Evolutionary conservation across 2,329 filamentous ascomycete species (phyloP).

Genomic region (Calonectria hawksworthii): DNA sequence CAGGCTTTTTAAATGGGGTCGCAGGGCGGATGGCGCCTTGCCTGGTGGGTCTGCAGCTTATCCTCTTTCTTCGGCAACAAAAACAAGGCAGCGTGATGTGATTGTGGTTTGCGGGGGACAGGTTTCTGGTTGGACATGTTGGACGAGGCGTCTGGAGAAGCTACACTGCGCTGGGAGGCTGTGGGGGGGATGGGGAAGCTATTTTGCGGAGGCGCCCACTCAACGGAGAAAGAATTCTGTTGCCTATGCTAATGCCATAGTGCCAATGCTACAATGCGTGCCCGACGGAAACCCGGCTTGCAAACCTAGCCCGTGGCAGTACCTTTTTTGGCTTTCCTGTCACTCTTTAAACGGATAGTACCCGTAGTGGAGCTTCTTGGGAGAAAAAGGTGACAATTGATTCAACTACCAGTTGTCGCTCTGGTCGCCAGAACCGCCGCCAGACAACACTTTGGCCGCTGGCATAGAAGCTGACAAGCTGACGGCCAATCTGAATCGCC

Average conservation of each 20-base stretch:
- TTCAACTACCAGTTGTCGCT: background rate
- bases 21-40: background rate
- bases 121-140: conserved; percentile 31
- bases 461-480: conserved; percentile 19
- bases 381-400: background rate
- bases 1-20: background rate
- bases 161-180: background rate
- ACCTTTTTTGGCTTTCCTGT: background rate
- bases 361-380: background rate
- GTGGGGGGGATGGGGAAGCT: conserved; percentile 16
- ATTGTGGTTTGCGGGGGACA: conserved; percentile 15
- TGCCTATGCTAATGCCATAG: conserved; percentile 21
- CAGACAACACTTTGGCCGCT: background rate
- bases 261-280: background rate
- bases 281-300: background rate
- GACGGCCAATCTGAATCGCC: conserved; percentile 14
- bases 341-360: background rate
- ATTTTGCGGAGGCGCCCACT: conserved; percentile 23
- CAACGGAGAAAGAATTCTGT: conserved; percentile 20
- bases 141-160: conserved; percentile 30
- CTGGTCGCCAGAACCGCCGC: background rate
- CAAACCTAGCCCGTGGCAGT: background rate
- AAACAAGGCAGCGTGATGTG: background rate
- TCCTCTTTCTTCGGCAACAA: background rate
- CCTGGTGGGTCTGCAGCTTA: background rate